A percentile compares a stretch with the other conserved stretches of the same genome.
phyloP scores from a whole-genome alignment of 352 stramenopile species.

The Pythium utonaiense region DNA sequence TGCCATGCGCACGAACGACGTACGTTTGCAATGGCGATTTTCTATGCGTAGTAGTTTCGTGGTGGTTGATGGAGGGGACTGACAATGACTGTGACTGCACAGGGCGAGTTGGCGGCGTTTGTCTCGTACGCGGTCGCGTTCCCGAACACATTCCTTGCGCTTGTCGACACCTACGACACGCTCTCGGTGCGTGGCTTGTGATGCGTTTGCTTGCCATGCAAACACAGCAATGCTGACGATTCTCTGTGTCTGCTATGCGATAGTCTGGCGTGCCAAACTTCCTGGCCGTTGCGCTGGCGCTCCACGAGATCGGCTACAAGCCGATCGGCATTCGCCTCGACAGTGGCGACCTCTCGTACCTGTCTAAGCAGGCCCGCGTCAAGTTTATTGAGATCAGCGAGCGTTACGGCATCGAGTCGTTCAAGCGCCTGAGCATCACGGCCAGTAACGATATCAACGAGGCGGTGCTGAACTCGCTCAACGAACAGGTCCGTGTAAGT shows the following conservation, averaged over 20 bases:
- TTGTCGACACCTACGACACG: conserved; percentile 99
- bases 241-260: background rate
- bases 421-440: conserved; percentile 90
- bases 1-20: conserved; percentile 74
- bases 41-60: too few species aligned
- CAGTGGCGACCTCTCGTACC: conserved; percentile 96
- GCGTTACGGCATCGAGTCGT: conserved; percentile 65
- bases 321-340: conserved; percentile 96
- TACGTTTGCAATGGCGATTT: conserved; percentile 32
- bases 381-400: conserved; percentile 53
- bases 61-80: too few species aligned
- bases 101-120: conserved; percentile 98
- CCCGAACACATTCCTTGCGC: conserved; percentile 93
- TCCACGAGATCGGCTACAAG: conserved; percentile 90
- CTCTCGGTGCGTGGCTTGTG: conserved; percentile 56
- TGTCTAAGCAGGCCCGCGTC: conserved; percentile 87
- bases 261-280: conserved; percentile 97
- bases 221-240: background rate
- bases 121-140: conserved; percentile 97
- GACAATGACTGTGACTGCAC: background rate
- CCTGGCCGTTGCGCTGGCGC: conserved; percentile 91
- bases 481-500: conserved; percentile 77
- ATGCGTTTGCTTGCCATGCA: background rate
- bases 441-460: conserved; percentile 99
- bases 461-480: conserved; percentile 92